Conservation (phyloP, 176 grass and related monocot species). For the Carex cristatella region DNA sequence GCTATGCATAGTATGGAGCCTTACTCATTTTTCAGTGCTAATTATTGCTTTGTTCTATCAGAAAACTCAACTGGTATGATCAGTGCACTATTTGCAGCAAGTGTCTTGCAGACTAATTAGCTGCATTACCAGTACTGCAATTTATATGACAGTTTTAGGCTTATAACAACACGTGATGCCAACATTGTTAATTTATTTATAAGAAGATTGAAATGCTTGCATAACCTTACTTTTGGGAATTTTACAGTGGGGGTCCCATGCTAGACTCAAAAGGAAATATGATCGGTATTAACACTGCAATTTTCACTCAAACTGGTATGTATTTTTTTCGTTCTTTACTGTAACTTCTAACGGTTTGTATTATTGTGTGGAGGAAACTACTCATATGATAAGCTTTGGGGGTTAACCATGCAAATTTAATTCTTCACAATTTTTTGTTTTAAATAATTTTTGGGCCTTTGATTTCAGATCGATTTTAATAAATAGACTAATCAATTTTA, state of each 20-base stretch:
- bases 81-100: background rate
- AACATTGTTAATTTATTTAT: background rate
- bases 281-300: slow-evolving; percentile 96
- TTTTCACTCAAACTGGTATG: slow-evolving; percentile 92
- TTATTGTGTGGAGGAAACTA: background rate
- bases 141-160: background rate
- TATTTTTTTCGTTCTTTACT: background rate
- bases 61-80: too few species aligned
- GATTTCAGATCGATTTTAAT: background rate
- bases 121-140: background rate
- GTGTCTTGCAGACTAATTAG: background rate
- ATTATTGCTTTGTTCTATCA: too few species aligned
- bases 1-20: too few species aligned
- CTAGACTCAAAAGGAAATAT: slow-evolving; percentile 86
- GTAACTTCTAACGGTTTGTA: background rate
- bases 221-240: background rate
- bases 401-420: background rate
- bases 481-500: background rate
- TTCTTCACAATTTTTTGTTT: slow-evolving; percentile 8
- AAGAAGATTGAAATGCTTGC: background rate
- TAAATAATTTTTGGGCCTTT: slow-evolving; percentile 1
- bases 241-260: slow-evolving; percentile 90
- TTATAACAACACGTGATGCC: background rate
- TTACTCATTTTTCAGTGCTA: too few species aligned
- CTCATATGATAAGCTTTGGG: background rate